Percentiles rank a stretch among this genome's conserved stretches.
phyloP scores from a whole-genome alignment of 257 asterid species.

The Apocynum venetum region DNA sequence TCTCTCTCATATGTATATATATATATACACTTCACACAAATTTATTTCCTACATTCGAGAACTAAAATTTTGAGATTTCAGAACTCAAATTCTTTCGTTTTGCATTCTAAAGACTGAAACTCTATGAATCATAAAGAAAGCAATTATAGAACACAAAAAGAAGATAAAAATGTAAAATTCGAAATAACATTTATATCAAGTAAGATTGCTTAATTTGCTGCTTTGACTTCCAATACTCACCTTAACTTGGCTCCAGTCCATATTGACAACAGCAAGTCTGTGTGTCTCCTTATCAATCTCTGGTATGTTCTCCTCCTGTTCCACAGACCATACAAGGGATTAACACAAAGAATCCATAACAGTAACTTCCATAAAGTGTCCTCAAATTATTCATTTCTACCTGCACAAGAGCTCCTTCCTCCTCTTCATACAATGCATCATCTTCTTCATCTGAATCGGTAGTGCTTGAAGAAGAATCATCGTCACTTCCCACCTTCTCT shows the following conservation, averaged over 20 bases:
- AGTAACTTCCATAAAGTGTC: neutral
- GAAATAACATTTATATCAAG: neutral
- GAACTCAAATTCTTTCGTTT: neutral
- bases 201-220: neutral
- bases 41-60: neutral
- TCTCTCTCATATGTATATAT: too few species aligned
- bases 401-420: constrained; percentile 26
- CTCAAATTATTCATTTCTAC: constrained; percentile 7
- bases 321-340: constrained; percentile 14
- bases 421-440: constrained; percentile 12
- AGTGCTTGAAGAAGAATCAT: constrained; percentile 42
- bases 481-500: constrained; percentile 33
- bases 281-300: constrained; percentile 77
- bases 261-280: constrained; percentile 74
- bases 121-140: neutral
- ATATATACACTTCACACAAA: neutral
- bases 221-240: constrained; percentile 32
- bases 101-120: neutral
- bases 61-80: neutral
- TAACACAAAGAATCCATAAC: neutral
- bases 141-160: neutral
- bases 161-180: neutral
- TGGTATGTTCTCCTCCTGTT: constrained; percentile 68
- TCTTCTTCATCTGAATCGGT: constrained; percentile 39
- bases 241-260: constrained; percentile 96